Percentiles rank a stretch among this genome's conserved stretches.
Conservation (phyloP, 2,329 filamentous ascomycete genomes). For the Aspergillus oerlinghausenensis region DNA sequence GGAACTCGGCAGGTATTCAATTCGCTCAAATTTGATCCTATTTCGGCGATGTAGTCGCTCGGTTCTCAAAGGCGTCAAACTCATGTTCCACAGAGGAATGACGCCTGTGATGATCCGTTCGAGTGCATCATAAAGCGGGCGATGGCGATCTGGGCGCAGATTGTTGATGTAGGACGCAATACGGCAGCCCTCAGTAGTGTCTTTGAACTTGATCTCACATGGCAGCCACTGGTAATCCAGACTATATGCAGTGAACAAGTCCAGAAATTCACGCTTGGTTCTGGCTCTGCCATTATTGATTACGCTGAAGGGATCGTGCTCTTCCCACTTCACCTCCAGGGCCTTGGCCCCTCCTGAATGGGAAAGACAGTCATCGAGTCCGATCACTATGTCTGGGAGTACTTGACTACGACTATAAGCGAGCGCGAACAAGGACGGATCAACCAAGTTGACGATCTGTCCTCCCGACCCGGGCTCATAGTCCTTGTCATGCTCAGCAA, state of each 20-base stretch:
- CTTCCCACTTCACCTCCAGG: neutral
- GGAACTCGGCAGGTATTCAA: constrained; percentile 3
- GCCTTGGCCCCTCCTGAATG: constrained; percentile 12
- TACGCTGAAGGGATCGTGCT: neutral
- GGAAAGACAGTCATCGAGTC: constrained; percentile 21
- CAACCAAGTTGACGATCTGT: constrained; percentile 60
- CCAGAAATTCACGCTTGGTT: neutral
- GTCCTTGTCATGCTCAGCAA: constrained; percentile 48
- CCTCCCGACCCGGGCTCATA: constrained; percentile 58
- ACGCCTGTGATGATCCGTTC: constrained; percentile 34
- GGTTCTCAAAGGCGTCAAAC: constrained; percentile 6
- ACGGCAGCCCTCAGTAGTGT: constrained; percentile 13
- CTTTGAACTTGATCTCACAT: constrained; percentile 30
- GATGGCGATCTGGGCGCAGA: constrained; percentile 34
- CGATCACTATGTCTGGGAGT: constrained; percentile 16
- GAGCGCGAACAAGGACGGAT: constrained; percentile 51
- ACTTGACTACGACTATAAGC: constrained; percentile 27
- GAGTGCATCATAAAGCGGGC: constrained; percentile 33
- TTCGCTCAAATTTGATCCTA: constrained; percentile 10
- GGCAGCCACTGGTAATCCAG: constrained; percentile 46
- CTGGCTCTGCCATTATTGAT: neutral
- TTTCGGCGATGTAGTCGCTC: neutral
- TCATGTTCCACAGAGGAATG: constrained; percentile 46
- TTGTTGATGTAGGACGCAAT: constrained; percentile 45
- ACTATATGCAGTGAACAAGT: constrained; percentile 16